These are phyloP conservation scores for Pseudozyma thailandica DNA, from an alignment of 1,284 basidiomycete genomes.

Conservation along the genomic window DNA sequence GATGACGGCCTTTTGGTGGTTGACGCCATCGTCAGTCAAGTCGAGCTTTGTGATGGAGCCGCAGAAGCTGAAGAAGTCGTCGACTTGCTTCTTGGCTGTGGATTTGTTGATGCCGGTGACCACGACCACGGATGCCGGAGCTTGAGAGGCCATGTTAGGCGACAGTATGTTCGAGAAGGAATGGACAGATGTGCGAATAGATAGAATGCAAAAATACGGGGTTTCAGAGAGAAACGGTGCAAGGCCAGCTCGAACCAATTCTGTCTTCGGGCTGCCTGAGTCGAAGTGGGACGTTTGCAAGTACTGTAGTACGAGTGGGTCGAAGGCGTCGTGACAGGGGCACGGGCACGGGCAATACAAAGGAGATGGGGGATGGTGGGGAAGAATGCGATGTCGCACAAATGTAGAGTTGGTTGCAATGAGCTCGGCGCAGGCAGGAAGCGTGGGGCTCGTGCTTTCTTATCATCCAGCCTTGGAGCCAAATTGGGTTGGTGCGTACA, in stretches of 20 bases:
- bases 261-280: slow-evolving; percentile 5
- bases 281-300: background rate
- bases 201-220: background rate
- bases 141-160: slow-evolving; percentile 17
- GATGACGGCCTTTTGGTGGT: slow-evolving; percentile 39
- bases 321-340: no score
- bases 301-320: no score
- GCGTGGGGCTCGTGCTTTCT: no score
- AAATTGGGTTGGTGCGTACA: no score
- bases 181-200: background rate
- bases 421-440: background rate
- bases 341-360: background rate
- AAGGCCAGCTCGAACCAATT: slow-evolving; percentile 38
- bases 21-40: slow-evolving; percentile 34
- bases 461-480: no score
- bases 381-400: background rate
- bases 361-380: background rate
- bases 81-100: slow-evolving; percentile 52
- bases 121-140: slow-evolving; percentile 34
- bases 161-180: no score
- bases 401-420: background rate
- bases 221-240: slow-evolving; percentile 3
- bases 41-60: slow-evolving; percentile 50
- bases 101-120: slow-evolving; percentile 48
- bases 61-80: slow-evolving; percentile 64